Evolutionary conservation across 148 eudicot genomes (phyloP).

Genomic region (Rhododendron mucronatum): DNA sequence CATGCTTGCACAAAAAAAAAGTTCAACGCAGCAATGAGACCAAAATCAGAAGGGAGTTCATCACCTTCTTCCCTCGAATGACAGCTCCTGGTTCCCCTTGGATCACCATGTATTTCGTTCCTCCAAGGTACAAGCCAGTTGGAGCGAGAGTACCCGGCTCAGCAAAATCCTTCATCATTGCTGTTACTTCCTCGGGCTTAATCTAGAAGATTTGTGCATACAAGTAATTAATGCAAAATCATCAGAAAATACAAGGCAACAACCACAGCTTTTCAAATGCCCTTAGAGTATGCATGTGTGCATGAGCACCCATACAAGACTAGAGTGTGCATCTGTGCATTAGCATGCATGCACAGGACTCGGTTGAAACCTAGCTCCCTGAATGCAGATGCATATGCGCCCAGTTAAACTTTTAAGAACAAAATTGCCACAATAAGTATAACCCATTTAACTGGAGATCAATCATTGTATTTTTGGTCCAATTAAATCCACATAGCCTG

Average conservation of each 20-base stretch:
- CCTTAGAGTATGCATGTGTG: neutral
- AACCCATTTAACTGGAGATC: neutral
- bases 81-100: constrained; percentile 15
- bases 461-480: neutral
- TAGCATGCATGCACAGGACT: neutral
- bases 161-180: constrained; percentile 5
- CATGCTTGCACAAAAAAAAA: neutral
- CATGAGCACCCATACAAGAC: neutral
- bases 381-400: neutral
- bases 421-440: neutral
- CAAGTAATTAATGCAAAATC: neutral
- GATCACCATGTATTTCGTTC: constrained; percentile 13
- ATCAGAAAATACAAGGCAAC: neutral
- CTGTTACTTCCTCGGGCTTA: constrained; percentile 8
- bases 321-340: neutral
- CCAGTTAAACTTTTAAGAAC: neutral
- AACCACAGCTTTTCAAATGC: neutral
- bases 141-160: constrained; percentile 8
- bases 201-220: neutral
- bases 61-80: constrained; percentile 11
- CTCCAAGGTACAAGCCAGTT: constrained; percentile 6
- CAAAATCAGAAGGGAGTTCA: neutral
- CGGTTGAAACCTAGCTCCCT: neutral
- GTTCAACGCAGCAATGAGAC: neutral
- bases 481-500: neutral